Base-by-base conservation (phyloP, 2,329 filamentous ascomycete genomes). In the Gaeumannomyces tritici region DNA sequence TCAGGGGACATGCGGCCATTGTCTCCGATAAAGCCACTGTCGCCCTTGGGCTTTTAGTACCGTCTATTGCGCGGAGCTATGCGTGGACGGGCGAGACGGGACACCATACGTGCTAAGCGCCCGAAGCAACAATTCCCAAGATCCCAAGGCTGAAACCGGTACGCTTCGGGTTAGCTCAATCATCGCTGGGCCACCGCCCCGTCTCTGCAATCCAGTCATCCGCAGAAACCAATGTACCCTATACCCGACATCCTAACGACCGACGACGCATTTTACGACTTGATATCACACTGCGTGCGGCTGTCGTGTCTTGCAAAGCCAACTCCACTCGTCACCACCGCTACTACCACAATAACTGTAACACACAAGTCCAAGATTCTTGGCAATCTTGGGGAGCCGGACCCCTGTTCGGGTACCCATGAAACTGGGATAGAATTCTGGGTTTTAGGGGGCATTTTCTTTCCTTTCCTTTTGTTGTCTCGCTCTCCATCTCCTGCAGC, bases 1-100 rank as follows among this genome's bases (percentile, higher is more conserved):
- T 72, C 72, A 1, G 74, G 73, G 31, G 80, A 83, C 61, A 67
- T 86, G 56, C 77, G 82, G 56, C 83, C 83, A 3, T 72, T 89
- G 47, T 88, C 86, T 64, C 86, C 86, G 5, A 88, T 89, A 69
- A 85, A 86, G 72, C 86, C 86, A 55, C 73, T 88, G 58, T 88
- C 85, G 47, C 85, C 85, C 15, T 75, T 87, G 69, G 82, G 83
- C 65, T 82, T 87, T 66, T 83, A 73, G 65, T 29, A 4, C 13
- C 27, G 55, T 28, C 31, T 56, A 55, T 61, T 26, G 60, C 35
- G 51, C 29, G 47, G 33, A 35, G 9, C 15, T 56, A 29, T 9
- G 29, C 27, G 54, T 51, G n/a, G 42, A 51, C 21, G 42, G 11
- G 21, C 42, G 21, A 51, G 11, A 24, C 18, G 42, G 21, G 42